Conservation (phyloP, 1,139 yeast species). For the Blastobotrys capitulatus region DNA sequence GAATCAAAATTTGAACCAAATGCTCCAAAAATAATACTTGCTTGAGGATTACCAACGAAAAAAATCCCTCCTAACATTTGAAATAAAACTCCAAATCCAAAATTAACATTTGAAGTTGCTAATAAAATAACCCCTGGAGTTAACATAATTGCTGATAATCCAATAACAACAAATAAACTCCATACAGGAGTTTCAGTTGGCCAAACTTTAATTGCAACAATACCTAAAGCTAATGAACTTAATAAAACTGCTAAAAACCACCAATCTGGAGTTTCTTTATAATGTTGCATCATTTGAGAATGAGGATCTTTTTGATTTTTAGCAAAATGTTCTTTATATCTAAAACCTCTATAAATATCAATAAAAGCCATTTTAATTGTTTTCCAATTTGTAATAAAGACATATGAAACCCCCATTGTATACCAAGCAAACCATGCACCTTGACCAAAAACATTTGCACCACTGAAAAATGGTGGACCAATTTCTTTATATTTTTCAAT, state of each 20-base stretch:
- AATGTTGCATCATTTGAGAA: slow-evolving; percentile 42
- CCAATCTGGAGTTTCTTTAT: slow-evolving; percentile 60
- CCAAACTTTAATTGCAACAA: slow-evolving; percentile 42
- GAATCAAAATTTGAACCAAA: slow-evolving; percentile 53
- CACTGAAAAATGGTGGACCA: slow-evolving; percentile 44
- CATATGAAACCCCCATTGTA: slow-evolving; percentile 23
- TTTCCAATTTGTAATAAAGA: slow-evolving; percentile 19
- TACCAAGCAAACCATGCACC: slow-evolving; percentile 34
- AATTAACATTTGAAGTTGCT: slow-evolving; percentile 48
- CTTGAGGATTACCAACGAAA: slow-evolving; percentile 56
- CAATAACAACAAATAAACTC: slow-evolving; percentile 53
- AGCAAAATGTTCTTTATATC: slow-evolving; percentile 2
- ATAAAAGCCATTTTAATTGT: neutral
- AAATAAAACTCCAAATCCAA: slow-evolving; percentile 54
- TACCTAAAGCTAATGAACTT: slow-evolving; percentile 44
- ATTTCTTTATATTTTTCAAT: slow-evolving; percentile 27
- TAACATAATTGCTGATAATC: slow-evolving; percentile 49
- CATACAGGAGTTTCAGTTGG: slow-evolving; percentile 39
- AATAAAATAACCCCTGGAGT: slow-evolving; percentile 44
- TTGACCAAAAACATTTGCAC: slow-evolving; percentile 36
- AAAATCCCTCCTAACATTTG: slow-evolving; percentile 60
- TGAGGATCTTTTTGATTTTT: slow-evolving; percentile 39
- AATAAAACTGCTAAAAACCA: slow-evolving; percentile 46
- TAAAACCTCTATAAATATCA: slow-evolving; percentile 18
- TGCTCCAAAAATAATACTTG: slow-evolving; percentile 51